phyloP scores from a whole-genome alignment of 2,329 filamentous ascomycete species.

The Beauveria medogensis region DNA sequence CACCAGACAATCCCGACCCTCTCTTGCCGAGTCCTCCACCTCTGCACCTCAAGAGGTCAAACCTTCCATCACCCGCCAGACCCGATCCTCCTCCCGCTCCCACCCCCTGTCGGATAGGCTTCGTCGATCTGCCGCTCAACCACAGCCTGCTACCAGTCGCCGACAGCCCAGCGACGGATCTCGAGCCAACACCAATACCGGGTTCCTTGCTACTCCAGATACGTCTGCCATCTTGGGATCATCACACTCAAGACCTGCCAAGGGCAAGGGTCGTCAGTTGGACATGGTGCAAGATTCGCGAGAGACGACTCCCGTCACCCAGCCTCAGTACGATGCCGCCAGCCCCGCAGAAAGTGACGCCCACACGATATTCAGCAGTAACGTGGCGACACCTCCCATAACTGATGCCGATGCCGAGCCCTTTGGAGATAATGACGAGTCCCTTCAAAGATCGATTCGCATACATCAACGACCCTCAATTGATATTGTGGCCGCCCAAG shows the following conservation, averaged over 20 bases:
- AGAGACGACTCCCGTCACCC: slow-evolving; percentile 32
- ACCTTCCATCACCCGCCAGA: slow-evolving; percentile 17
- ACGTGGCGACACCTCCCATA: slow-evolving; percentile 66
- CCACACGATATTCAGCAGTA: slow-evolving; percentile 53
- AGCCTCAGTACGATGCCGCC: slow-evolving; percentile 36
- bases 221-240: slow-evolving; percentile 36
- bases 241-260: slow-evolving; percentile 26
- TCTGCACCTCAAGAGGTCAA: slow-evolving; percentile 14
- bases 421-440: slow-evolving; percentile 43
- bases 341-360: slow-evolving; percentile 48
- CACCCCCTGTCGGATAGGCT: slow-evolving; percentile 27
- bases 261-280: slow-evolving; percentile 32
- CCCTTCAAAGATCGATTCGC: slow-evolving; percentile 37
- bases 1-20: slow-evolving; percentile 22
- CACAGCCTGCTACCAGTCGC: slow-evolving; percentile 1
- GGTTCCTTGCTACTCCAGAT: slow-evolving; percentile 51
- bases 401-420: slow-evolving; percentile 63
- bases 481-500: slow-evolving; percentile 67
- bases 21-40: slow-evolving; percentile 23
- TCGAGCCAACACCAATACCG: neutral
- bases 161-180: slow-evolving; percentile 10
- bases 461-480: slow-evolving; percentile 46
- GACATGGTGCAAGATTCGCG: slow-evolving; percentile 37
- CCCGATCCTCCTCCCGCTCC: slow-evolving; percentile 22
- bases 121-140: slow-evolving; percentile 23